Evolutionary conservation across 2,329 filamentous ascomycete species (phyloP), one percentile per base, ranked within the genome.

Genomic region (Tetracladium maxilliforme): DNA sequence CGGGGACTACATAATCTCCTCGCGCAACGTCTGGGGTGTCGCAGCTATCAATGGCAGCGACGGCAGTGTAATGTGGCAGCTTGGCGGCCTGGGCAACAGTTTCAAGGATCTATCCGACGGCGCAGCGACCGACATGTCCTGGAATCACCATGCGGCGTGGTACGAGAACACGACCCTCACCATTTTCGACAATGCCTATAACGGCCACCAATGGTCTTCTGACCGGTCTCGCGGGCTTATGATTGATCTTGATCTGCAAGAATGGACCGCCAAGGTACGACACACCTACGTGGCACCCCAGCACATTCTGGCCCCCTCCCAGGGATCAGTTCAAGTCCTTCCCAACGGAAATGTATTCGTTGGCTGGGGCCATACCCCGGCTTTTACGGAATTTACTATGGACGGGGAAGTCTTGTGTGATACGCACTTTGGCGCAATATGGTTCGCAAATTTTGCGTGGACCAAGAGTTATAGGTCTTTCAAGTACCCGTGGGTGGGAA

Each of bases 141-240:
- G 51, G 50, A 19, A 19, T 19, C 64, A 68, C 35, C 63, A 68
- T 34, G 53, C 67, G 31, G 62, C 60, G 1, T 51, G 57, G 14
- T 67, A 32, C 4, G 48, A 51, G 2, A 47, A 52, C 31, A 50
- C 45, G 1, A 34, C 45, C 3, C 37, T 58, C 16, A 48, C 50
- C 10, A 38, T 58, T 28, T 58, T 49, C 40, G 51, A 58, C 39
- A 58, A 58, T 32, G 51, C 39, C 14, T 47, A 47, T 32, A 51
- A 54, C 31, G 47, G 42, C 23, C 43, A 38, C 29, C 51, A 54
- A 33, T 35, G 25, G 19, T 29, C 33, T 11, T 23, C 28, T 9
- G 20, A 28, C n/a, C n/a, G n/a, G n/a, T n/a, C n/a, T n/a, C 44
- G 45, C 16, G 48, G 48, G 6, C 38, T 60, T 24, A 41, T 52